These are phyloP conservation scores for Oryza glumipatula DNA, from an alignment of 176 grass and related monocot species.

Conservation along the genomic window DNA sequence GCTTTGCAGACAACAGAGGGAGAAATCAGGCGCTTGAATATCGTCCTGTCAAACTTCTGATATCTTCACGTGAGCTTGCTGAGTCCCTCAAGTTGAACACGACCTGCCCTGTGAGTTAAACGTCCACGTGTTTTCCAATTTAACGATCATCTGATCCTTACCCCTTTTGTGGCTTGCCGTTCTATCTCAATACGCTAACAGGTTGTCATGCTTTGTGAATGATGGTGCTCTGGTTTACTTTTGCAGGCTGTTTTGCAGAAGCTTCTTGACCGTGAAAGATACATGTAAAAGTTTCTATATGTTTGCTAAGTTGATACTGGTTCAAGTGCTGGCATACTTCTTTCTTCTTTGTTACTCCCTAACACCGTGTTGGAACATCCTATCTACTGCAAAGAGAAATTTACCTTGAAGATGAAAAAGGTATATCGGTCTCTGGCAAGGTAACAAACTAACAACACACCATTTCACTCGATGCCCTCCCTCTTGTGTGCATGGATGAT, in stretches of 20 bases:
- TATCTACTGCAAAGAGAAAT: background rate
- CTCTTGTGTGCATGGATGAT: background rate
- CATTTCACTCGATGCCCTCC: background rate
- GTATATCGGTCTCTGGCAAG: background rate
- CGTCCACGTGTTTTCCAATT: background rate
- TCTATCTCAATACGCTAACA: background rate
- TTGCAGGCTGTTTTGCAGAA: slow-evolving; percentile 86
- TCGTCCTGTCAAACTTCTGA: slow-evolving; percentile 76
- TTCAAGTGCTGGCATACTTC: background rate
- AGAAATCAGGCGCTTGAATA: slow-evolving; percentile 71
- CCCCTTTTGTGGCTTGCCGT: background rate
- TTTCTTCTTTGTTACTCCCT: background rate
- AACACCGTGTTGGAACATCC: background rate
- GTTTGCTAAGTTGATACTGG: background rate
- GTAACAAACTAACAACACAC: background rate
- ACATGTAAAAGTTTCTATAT: slow-evolving; percentile 51
- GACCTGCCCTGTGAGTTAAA: slow-evolving; percentile 74
- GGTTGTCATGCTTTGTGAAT: background rate
- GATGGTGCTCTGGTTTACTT: slow-evolving; percentile 9
- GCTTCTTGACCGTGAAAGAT: slow-evolving; percentile 89
- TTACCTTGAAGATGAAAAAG: slow-evolving; percentile 20
- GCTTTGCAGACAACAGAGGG: slow-evolving; percentile 68
- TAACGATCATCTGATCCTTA: background rate
- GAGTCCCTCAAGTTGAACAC: slow-evolving; percentile 74
- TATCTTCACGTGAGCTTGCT: slow-evolving; percentile 75